phyloP scores from a whole-genome alignment of 176 grass and related monocot genomes.

The Musa acuminata region DNA sequence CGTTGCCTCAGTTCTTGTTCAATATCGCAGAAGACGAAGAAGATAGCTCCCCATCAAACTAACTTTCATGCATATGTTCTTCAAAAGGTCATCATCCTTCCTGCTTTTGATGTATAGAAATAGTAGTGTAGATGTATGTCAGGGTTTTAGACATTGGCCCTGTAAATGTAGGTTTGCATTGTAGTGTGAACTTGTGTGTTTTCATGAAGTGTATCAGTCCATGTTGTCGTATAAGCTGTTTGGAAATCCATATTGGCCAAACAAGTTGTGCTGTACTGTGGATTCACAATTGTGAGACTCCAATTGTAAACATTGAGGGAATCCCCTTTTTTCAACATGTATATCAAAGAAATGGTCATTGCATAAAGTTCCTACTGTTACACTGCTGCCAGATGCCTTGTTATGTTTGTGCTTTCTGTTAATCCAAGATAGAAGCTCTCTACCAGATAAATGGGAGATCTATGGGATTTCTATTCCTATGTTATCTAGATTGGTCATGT shows the following conservation, averaged over 20 bases:
- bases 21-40: constrained; percentile 8
- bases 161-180: neutral
- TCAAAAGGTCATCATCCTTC: neutral
- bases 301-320: neutral
- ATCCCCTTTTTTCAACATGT: too few species aligned
- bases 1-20: constrained; percentile 8
- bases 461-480: too few species aligned
- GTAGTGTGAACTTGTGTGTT: neutral
- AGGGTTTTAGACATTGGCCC: neutral
- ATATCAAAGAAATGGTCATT: too few species aligned
- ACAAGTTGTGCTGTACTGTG: neutral
- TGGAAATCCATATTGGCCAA: neutral
- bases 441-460: too few species aligned
- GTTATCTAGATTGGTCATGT: too few species aligned
- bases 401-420: too few species aligned
- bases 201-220: neutral
- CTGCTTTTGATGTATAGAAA: neutral
- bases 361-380: too few species aligned
- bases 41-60: neutral
- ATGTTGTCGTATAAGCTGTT: neutral
- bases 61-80: neutral
- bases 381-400: too few species aligned
- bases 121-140: neutral
- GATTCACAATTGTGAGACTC: neutral
- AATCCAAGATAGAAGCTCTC: too few species aligned